Evolutionary conservation across 2,329 filamentous ascomycete species (phyloP).

Genomic region (Penicillium sp.): DNA sequence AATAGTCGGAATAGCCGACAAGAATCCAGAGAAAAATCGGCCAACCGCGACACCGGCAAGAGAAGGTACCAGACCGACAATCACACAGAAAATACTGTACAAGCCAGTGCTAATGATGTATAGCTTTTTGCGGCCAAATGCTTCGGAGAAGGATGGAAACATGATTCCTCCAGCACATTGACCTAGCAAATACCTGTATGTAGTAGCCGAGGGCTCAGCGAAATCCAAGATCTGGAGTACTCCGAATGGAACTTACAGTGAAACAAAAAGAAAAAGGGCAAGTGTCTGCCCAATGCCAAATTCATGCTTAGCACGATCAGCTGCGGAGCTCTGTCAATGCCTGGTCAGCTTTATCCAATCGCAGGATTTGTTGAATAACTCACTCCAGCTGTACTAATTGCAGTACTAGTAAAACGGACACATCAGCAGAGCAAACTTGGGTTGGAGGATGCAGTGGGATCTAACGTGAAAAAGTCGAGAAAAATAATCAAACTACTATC

Average conservation of each 20-base stretch:
- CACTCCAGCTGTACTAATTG: slow-evolving; percentile 18
- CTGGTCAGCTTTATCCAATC: neutral
- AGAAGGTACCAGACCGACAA: slow-evolving; percentile 40
- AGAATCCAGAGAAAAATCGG: slow-evolving; percentile 47
- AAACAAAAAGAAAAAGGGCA: slow-evolving; percentile 15
- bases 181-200: slow-evolving; percentile 30
- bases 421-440: neutral
- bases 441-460: neutral
- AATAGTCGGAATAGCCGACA: slow-evolving; percentile 52
- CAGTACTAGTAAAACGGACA: slow-evolving; percentile 3
- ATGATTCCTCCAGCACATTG: slow-evolving; percentile 34
- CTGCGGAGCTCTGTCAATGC: slow-evolving; percentile 9
- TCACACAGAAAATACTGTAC: slow-evolving; percentile 33
- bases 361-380: neutral
- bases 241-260: slow-evolving; percentile 15
- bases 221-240: neutral
- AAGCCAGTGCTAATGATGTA: slow-evolving; percentile 31
- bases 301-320: slow-evolving; percentile 10
- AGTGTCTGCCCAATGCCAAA: slow-evolving; percentile 9
- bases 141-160: slow-evolving; percentile 38
- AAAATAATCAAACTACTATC: slow-evolving; percentile 16
- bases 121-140: slow-evolving; percentile 37
- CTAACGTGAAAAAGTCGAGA: slow-evolving; percentile 15
- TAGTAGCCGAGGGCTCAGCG: neutral
- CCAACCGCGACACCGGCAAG: slow-evolving; percentile 41